Percentiles rank a stretch among this genome's conserved stretches.
phyloP scores from a whole-genome alignment of 2,329 filamentous ascomycete species.

The Achaetomium macrosporum region DNA sequence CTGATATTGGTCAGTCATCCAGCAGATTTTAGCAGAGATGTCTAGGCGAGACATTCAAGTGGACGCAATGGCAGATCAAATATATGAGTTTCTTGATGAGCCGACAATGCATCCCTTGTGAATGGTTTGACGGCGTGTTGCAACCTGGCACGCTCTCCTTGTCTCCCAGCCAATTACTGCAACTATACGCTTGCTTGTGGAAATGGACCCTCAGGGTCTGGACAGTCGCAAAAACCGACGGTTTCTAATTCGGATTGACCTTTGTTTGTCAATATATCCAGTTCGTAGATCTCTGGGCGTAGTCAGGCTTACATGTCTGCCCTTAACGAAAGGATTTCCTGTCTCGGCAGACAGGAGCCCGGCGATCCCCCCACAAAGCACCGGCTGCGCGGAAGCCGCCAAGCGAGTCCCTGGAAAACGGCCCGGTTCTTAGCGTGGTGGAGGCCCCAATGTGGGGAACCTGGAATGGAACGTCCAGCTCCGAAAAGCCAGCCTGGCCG shows the following conservation, averaged over 20 bases:
- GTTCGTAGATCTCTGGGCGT: too few species aligned
- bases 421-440: slow-evolving; percentile 4
- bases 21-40: slow-evolving; percentile 19
- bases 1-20: slow-evolving; percentile 10
- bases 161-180: too few species aligned
- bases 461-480: background rate
- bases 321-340: too few species aligned
- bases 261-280: too few species aligned
- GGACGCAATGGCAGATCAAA: slow-evolving; percentile 19
- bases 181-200: background rate
- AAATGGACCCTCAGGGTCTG: background rate
- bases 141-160: background rate
- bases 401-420: background rate
- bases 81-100: slow-evolving; percentile 22
- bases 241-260: too few species aligned
- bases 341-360: background rate
- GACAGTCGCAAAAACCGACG: too few species aligned
- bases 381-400: background rate
- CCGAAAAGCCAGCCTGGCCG: slow-evolving; percentile 23
- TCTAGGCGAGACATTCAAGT: slow-evolving; percentile 17
- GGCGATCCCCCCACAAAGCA: background rate
- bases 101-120: background rate
- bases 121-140: background rate
- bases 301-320: too few species aligned
- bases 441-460: slow-evolving; percentile 4